Conservation (phyloP, 108 stramenopile genomes). For the Nitzschia palea region DNA sequence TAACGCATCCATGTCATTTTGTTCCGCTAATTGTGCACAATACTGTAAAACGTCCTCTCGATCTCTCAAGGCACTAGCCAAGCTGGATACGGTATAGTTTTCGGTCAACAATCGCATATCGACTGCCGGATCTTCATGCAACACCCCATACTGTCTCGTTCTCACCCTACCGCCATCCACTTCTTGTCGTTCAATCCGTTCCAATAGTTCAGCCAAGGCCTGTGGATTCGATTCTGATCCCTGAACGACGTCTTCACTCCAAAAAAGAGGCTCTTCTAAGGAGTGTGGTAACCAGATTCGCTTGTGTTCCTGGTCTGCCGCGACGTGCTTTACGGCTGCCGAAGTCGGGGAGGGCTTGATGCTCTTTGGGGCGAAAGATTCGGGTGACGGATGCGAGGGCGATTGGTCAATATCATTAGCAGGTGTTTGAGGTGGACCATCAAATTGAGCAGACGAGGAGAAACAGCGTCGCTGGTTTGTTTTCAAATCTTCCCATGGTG, state of each 20-base stretch:
- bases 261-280: constrained; percentile 21
- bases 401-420: background rate
- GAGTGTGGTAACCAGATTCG: constrained; percentile 36
- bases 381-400: background rate
- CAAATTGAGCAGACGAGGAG: constrained; percentile 1
- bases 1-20: constrained; percentile 64
- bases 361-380: background rate
- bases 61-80: constrained; percentile 92
- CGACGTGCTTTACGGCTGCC: constrained; percentile 3
- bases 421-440: background rate
- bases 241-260: constrained; percentile 25
- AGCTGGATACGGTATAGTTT: constrained; percentile 88
- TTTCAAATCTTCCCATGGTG: no score
- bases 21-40: constrained; percentile 71
- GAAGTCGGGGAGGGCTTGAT: background rate
- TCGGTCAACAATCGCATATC: constrained; percentile 87
- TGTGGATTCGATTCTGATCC: constrained; percentile 18
- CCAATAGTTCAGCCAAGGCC: constrained; percentile 20
- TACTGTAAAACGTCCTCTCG: constrained; percentile 91
- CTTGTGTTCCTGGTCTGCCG: constrained; percentile 15
- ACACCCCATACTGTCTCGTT: constrained; percentile 64
- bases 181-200: constrained; percentile 64
- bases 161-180: constrained; percentile 66
- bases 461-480: background rate
- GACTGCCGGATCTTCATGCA: constrained; percentile 86